Conservation (phyloP, 768 basidiomycete genomes). For the Austroboletus festivus region DNA sequence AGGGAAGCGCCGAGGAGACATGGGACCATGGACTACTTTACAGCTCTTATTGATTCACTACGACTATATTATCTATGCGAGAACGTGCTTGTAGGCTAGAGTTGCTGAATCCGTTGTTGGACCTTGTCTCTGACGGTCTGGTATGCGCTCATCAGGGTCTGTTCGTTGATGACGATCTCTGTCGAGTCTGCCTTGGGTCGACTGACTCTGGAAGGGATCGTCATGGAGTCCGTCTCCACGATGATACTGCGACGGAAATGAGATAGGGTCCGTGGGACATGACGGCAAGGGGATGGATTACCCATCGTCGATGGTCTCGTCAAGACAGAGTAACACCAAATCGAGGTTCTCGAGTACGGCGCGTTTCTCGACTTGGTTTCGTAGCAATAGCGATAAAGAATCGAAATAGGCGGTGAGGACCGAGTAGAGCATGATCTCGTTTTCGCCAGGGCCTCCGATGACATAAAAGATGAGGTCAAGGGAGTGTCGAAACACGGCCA, state of each 20-base stretch:
- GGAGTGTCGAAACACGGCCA: slow-evolving; percentile 93
- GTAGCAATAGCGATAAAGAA: slow-evolving; percentile 78
- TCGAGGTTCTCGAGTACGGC: slow-evolving; percentile 94
- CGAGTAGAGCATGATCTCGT: slow-evolving; percentile 93
- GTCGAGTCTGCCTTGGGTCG: slow-evolving; percentile 89
- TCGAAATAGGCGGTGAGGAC: slow-evolving; percentile 84
- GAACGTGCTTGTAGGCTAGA: too few relatives aligned
- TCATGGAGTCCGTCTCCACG: slow-evolving; percentile 91
- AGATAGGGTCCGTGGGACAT: background rate
- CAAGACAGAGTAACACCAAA: slow-evolving; percentile 85
- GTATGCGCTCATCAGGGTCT: slow-evolving; percentile 91
- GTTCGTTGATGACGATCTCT: slow-evolving; percentile 98
- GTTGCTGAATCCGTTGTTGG: slow-evolving; percentile 76
- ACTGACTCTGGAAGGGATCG: slow-evolving; percentile 94
- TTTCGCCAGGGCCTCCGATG: slow-evolving; percentile 81
- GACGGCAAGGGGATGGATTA: slow-evolving; percentile 32
- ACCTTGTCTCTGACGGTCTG: slow-evolving; percentile 84
- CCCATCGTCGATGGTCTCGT: slow-evolving; percentile 99
- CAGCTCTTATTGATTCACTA: slow-evolving; percentile 30
- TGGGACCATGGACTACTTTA: too few relatives aligned
- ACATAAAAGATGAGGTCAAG: slow-evolving; percentile 96
- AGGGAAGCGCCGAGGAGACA: too few relatives aligned
- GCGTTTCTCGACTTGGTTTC: slow-evolving; percentile 93
- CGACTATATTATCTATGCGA: too few relatives aligned
- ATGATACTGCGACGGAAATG: slow-evolving; percentile 65